phyloP scores from a whole-genome alignment of 495 filamentous ascomycete species.

The Echria macrotheca region DNA sequence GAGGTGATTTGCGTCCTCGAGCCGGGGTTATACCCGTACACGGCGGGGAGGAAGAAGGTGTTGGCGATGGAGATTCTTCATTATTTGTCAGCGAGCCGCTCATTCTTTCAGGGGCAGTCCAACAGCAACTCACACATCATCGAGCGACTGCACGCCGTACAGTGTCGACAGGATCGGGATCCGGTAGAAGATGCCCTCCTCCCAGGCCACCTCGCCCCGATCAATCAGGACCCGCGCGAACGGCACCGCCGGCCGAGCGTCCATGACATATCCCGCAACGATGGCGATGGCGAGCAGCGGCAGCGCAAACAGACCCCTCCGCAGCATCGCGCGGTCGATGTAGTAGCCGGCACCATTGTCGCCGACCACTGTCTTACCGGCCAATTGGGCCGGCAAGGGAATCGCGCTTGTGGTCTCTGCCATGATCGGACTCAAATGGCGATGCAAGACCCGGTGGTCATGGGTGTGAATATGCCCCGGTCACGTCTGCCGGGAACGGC shows the following conservation, averaged over 20 bases:
- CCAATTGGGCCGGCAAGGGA: too few species aligned
- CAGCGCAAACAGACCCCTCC: not conserved
- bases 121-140: too few species aligned
- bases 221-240: not conserved
- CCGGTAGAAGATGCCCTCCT: not conserved
- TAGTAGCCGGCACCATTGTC: too few species aligned
- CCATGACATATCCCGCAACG: not conserved
- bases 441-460: too few species aligned
- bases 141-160: not conserved
- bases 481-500: too few species aligned
- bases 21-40: conserved; percentile 14
- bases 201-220: not conserved
- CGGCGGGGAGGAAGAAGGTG: conserved; percentile 18
- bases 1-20: conserved; percentile 13
- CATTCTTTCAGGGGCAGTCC: too few species aligned
- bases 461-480: too few species aligned
- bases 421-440: too few species aligned
- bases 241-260: not conserved
- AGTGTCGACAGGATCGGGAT: not conserved
- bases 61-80: conserved; percentile 10
- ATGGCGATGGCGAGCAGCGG: not conserved
- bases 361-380: too few species aligned
- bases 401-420: too few species aligned
- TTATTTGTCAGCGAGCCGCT: not conserved
- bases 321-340: too few species aligned